Base-by-base conservation (phyloP, 169 alveolate genomes). In the Plasmodium vinckei region DNA sequence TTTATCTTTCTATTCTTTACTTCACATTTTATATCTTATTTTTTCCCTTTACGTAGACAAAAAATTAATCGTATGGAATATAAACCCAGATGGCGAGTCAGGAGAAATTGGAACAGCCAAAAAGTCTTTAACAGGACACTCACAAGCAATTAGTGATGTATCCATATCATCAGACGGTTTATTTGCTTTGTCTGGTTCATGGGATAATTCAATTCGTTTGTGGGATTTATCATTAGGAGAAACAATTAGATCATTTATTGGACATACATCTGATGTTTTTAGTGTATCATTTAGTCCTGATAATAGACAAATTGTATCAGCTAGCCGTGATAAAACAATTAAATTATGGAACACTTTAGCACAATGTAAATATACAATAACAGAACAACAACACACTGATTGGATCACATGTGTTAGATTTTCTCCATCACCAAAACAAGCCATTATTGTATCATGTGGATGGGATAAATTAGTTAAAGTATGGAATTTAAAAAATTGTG, bases 261-360 rank as follows among this genome's bases (percentile, higher is more conserved):
- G 98, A 54, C 99, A 97, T 94, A 95, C 98, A 33, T 93, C 96
- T 87, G 99, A 97, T 91, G 99, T 97, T 79, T 94, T 95, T 96
- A 95, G 99, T 73, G 99, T 98, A 70, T 99, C 99, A 13, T 97
- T 98, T 95, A 97, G 99, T 86, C 99, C 99, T 13, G 99, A 98
- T 92, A 98, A 98, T 95, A 96, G 99, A 73, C 99, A 98, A 94
- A 98, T 98, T 88, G 98, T 98, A 61, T 97, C 99, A n/a, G 99
- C 99, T 21, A 95, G 98, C 60, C 97, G 99, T 87, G 99, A 98
- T 95, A 97, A 97, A 87, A 96, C 98, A 87, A 97, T 98, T 87
- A 97, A 95, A 91, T 94, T 97, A 88, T 98, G 99, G 99, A 98
- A 98, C 96, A 98, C 99, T 17, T 95, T 98, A 93, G 99, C 99